Percentiles rank a stretch among this genome's conserved stretches.
Conservation (phyloP, 208 protist genomes). For the Sergeia podlipaevii region DNA sequence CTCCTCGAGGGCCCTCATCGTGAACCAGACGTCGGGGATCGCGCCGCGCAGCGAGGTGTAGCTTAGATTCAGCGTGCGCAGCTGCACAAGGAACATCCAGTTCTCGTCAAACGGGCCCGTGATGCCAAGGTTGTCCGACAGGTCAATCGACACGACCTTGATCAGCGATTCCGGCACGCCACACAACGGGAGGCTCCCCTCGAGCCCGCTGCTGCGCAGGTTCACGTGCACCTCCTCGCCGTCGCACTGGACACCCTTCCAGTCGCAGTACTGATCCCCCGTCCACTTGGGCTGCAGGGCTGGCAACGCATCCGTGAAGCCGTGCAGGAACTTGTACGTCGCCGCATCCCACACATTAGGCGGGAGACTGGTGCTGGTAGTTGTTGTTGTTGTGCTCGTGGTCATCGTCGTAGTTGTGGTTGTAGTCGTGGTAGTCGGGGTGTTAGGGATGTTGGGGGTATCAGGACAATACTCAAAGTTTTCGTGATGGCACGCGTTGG, state of each 20-base stretch:
- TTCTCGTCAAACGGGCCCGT: background rate
- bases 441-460: constrained; percentile 15
- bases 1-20: constrained; percentile 1
- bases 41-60: background rate
- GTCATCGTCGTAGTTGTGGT: constrained; percentile 1
- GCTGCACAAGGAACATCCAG: constrained; percentile 1
- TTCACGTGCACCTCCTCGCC: constrained; percentile 15
- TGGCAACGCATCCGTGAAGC: constrained; percentile 11
- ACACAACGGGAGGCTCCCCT: constrained; percentile 10
- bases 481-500: no score
- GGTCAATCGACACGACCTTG: constrained; percentile 14
- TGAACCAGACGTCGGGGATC: constrained; percentile 1
- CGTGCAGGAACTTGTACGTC: constrained; percentile 16
- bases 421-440: no score
- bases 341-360: no score
- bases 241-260: constrained; percentile 15
- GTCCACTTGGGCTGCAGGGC: constrained; percentile 14
- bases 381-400: constrained; percentile 4
- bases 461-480: no score
- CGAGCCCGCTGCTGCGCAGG: constrained; percentile 10
- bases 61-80: constrained; percentile 1
- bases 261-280: constrained; percentile 18
- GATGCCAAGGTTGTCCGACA: constrained; percentile 17
- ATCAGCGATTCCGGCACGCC: background rate
- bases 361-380: no score